Base-by-base conservation (phyloP, 352 stramenopile species). In the Saprolegnia diclina region DNA sequence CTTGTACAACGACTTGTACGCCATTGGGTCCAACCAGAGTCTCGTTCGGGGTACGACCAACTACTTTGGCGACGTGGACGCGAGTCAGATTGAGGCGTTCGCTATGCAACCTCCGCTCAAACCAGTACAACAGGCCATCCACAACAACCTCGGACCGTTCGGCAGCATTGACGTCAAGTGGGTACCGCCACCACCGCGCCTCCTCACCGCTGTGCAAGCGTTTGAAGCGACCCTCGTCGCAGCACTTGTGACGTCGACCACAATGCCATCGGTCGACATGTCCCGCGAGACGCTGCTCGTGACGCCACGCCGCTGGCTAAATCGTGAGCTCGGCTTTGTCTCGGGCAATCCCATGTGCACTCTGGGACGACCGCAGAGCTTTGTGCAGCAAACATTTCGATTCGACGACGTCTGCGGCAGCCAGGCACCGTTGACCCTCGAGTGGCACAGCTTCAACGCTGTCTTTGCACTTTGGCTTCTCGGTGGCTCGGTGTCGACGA, bases 311-410 rank as follows among this genome's bases (percentile, higher is more conserved):
- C 11, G 11, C 13, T 48, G 42, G 42, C 1, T 4, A 14, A 7
- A 48, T n/a, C 42, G 13, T n/a, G 1, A 14, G 11, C 42, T 48
- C 42, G 18, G 11, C 13, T 59, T 59, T 24, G 16, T 16, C 35
- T 14, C 11, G 13, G 52, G 52, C 13, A 59, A 59, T n/a, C 52
- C 52, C 11, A 59, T 59, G 52, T 59, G 52, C 35, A n/a, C 11
- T 24, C 19, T 59, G 11, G 52, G 52, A 42, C 11, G 11, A n/a
- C 24, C 3, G 13, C 19, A 21, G 35, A 16, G 11, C 16, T 59
- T 59, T 59, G 52, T 59, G 1, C 52, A 59, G 19, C 24, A 59
- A n/a, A 42, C 52, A 11, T 59, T 59, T 59, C 16, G 13, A 2
- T 59, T 59, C n/a, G 52, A 59, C 9, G 52, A 59, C n/a, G 24